These are phyloP conservation scores for Sechiopsis laciniata DNA, from an alignment of 306 rosid species.

Conservation along the genomic window DNA sequence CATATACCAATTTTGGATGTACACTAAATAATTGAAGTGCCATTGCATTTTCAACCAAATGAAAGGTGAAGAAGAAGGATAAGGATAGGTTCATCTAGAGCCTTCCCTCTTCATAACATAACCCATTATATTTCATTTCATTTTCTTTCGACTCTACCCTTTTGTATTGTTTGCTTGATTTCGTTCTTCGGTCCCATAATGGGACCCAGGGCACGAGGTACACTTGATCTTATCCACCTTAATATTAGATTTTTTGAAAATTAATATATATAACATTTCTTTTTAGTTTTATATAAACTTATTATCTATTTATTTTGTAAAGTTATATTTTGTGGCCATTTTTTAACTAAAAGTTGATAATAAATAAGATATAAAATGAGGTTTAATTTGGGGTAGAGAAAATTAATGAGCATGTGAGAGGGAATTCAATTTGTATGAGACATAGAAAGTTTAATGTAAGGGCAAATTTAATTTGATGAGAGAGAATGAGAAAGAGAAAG, in stretches of 20 bases:
- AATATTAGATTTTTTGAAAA: not conserved
- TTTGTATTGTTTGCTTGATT: not conserved
- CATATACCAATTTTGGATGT: slow-evolving; percentile 7
- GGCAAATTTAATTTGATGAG: not conserved
- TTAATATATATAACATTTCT: too few species aligned
- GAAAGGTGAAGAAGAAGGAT: slow-evolving; percentile 8
- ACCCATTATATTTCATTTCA: not conserved
- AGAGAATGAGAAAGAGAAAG: too few species aligned
- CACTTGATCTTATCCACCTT: not conserved
- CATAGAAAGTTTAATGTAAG: not conserved
- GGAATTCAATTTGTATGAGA: not conserved
- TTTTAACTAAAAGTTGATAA: too few species aligned
- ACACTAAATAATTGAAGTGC: slow-evolving; percentile 7
- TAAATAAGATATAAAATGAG: not conserved
- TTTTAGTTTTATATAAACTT: not conserved
- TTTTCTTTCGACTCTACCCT: not conserved
- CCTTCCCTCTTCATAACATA: not conserved
- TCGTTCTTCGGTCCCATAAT: not conserved
- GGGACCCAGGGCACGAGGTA: not conserved
- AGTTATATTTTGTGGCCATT: too few species aligned
- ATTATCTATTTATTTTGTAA: not conserved
- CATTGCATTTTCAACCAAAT: not conserved
- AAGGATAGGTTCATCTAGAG: slow-evolving; percentile 13
- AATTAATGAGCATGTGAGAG: not conserved
- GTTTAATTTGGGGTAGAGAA: not conserved